phyloP scores from a whole-genome alignment of 805 yeast genomes.

The Lachancea quebecensis region DNA sequence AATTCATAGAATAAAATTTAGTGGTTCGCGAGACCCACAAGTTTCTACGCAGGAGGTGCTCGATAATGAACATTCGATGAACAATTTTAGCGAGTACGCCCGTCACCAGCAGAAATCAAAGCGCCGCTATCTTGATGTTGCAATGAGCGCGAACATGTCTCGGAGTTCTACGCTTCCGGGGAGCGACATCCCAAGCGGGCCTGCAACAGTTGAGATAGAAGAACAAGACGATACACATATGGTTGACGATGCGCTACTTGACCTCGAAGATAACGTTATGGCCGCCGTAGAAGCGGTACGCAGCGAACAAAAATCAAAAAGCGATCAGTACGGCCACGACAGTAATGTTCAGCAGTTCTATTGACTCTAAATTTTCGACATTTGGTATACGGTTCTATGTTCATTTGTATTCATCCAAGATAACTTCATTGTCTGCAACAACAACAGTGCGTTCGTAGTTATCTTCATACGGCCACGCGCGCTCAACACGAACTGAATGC shows the following conservation, averaged over 20 bases:
- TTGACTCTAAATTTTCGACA: background rate
- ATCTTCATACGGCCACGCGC: constrained; percentile 11
- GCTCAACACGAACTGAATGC: constrained; percentile 25
- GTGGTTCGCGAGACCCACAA: background rate
- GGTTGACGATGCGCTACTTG: constrained; percentile 22
- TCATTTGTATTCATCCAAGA: constrained; percentile 4
- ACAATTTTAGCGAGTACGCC: constrained; percentile 23
- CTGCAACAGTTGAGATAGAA: constrained; percentile 9
- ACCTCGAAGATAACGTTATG: constrained; percentile 26
- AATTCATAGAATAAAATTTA: constrained; percentile 5
- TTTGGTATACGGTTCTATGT: background rate
- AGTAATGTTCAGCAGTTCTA: constrained; percentile 1
- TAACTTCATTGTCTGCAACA: constrained; percentile 11
- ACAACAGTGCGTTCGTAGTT: constrained; percentile 12
- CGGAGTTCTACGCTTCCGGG: background rate
- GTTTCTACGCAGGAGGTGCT: constrained; percentile 4
- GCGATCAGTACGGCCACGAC: background rate
- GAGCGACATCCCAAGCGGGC: constrained; percentile 5
- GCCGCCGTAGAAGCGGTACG: constrained; percentile 24
- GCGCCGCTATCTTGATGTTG: constrained; percentile 18
- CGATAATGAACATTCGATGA: constrained; percentile 17
- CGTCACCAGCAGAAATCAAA: constrained; percentile 16
- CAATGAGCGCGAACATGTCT: constrained; percentile 2
- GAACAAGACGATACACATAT: constrained; percentile 7
- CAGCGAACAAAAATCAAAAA: constrained; percentile 12